These are phyloP conservation scores for Rhynchosporium secalis DNA, from an alignment of 2,329 filamentous ascomycete genomes.

Conservation along the genomic window DNA sequence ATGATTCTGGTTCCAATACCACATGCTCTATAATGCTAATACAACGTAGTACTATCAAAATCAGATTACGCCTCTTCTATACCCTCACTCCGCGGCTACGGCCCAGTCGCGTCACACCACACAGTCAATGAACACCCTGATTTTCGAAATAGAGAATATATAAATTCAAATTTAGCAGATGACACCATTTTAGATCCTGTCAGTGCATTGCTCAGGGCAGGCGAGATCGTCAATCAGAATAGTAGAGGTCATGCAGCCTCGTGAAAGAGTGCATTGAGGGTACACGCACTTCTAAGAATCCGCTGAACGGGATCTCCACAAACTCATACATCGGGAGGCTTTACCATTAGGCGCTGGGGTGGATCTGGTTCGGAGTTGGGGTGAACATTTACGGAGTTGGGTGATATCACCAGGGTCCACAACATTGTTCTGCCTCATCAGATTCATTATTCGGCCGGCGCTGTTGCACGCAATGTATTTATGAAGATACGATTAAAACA, in stretches of 20 bases:
- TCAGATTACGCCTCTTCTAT: constrained; percentile 32
- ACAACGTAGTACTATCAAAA: constrained; percentile 25
- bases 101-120: constrained; percentile 16
- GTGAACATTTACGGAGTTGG: constrained; percentile 15
- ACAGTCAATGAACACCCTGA: constrained; percentile 21
- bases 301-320: not conserved
- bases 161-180: constrained; percentile 32
- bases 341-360: constrained; percentile 10
- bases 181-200: constrained; percentile 54
- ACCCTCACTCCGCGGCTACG: constrained; percentile 33
- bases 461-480: constrained; percentile 1
- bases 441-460: constrained; percentile 4
- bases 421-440: constrained; percentile 3
- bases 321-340: not conserved
- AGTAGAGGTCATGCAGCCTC: constrained; percentile 26
- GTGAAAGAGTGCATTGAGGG: constrained; percentile 9
- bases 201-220: constrained; percentile 57
- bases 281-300: not conserved
- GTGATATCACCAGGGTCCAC: constrained; percentile 20
- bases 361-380: constrained; percentile 25
- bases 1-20: constrained; percentile 16
- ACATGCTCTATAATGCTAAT: constrained; percentile 14
- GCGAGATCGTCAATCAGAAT: constrained; percentile 56
- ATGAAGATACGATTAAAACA: constrained; percentile 14
- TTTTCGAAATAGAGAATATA: constrained; percentile 27